Conservation (phyloP, 2,329 filamentous ascomycete species). For the Trichoderma oligosporum region DNA sequence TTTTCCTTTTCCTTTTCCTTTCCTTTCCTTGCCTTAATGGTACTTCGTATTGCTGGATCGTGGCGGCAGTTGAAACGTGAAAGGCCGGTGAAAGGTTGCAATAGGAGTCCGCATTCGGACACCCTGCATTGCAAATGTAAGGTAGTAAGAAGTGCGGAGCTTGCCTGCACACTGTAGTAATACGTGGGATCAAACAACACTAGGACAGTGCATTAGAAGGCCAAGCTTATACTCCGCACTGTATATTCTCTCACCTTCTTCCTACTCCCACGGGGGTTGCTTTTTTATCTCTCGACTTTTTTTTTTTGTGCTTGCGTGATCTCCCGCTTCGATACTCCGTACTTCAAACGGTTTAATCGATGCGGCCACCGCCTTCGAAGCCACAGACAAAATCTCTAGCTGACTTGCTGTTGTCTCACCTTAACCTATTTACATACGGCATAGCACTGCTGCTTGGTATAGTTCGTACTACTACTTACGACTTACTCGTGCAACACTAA, state of each 20-base stretch:
- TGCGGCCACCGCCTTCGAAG: conserved; percentile 2
- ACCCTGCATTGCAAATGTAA: conserved; percentile 7
- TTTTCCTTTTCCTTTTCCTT: no score
- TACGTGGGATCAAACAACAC: background rate
- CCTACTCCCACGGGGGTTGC: background rate
- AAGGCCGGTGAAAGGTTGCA: conserved; percentile 5
- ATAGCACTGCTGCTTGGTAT: conserved; percentile 9
- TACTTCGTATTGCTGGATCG: no score
- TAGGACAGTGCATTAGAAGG: background rate
- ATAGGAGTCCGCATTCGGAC: background rate
- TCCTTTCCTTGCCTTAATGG: no score
- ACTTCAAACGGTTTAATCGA: background rate
- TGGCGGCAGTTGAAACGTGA: background rate
- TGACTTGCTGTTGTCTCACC: background rate
- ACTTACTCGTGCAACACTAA: background rate
- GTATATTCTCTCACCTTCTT: background rate
- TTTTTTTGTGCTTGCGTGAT: background rate
- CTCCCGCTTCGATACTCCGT: background rate
- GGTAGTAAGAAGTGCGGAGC: background rate
- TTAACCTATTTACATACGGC: background rate
- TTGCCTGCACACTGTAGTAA: background rate
- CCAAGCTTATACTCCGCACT: background rate
- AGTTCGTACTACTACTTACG: no score
- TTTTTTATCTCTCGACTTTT: background rate
- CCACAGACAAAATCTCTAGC: background rate